Percentiles rank a stretch among this genome's conserved stretches.
These are phyloP conservation scores for Turritis glabra DNA, from an alignment of 345 rosid genomes.

Conservation along the genomic window DNA sequence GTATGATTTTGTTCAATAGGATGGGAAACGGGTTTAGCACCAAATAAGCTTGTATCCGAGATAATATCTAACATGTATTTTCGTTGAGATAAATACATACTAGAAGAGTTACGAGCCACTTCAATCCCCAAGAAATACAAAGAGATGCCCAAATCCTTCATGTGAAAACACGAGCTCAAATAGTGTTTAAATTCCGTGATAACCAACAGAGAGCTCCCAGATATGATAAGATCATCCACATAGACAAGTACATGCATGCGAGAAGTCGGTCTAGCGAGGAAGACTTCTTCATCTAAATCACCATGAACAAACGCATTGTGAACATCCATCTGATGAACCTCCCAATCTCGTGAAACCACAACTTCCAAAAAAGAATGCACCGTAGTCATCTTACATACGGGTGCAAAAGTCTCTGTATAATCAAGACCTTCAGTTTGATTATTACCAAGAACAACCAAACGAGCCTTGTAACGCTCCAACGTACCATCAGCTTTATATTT, in stretches of 20 bases:
- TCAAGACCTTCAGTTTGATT: no score
- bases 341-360: no score
- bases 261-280: no score
- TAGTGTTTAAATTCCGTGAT: not conserved
- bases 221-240: not conserved
- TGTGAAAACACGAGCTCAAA: not conserved
- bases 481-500: no score
- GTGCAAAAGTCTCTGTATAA: no score
- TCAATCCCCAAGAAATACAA: not conserved
- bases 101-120: not conserved
- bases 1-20: not conserved
- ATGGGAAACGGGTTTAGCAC: not conserved
- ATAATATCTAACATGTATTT: not conserved
- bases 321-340: no score
- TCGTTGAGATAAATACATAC: not conserved
- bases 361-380: no score
- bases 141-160: not conserved
- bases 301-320: not conserved
- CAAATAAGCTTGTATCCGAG: not conserved
- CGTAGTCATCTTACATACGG: no score
- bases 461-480: no score
- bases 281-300: no score
- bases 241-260: not conserved
- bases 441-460: no score
- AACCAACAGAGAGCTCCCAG: accelerated